A percentile compares a stretch with the other conserved stretches of the same genome.
Evolutionary conservation across 2,329 filamentous ascomycete species (phyloP).

Genomic region (Ophiosphaerella narmari): DNA sequence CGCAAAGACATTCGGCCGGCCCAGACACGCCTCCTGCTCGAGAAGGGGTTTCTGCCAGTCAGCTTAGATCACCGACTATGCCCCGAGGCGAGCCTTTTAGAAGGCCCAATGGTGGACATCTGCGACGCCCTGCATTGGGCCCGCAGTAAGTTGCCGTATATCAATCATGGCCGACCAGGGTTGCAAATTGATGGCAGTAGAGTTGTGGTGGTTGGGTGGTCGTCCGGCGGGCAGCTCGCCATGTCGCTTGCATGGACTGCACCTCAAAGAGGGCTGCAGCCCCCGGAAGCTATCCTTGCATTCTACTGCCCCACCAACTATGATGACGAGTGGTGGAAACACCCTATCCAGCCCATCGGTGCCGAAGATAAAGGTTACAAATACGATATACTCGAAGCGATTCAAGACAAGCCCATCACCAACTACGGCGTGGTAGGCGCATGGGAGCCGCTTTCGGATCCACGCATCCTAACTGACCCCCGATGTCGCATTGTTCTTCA

Average conservation of each 20-base stretch:
- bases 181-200: constrained; percentile 30
- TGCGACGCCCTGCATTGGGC: constrained; percentile 52
- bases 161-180: constrained; percentile 22
- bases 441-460: constrained; percentile 34
- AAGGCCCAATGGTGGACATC: constrained; percentile 55
- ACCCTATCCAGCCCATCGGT: constrained; percentile 6
- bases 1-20: constrained; percentile 44
- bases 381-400: constrained; percentile 35
- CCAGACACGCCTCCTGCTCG: constrained; percentile 48
- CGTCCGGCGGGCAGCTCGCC: constrained; percentile 53
- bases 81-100: constrained; percentile 52
- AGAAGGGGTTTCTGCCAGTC: constrained; percentile 52
- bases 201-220: constrained; percentile 55
- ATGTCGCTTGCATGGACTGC: constrained; percentile 50
- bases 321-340: constrained; percentile 28
- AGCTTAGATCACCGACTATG: constrained; percentile 58
- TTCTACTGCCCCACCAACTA: constrained; percentile 54
- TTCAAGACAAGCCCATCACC: constrained; percentile 29
- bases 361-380: constrained; percentile 15
- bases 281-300: constrained; percentile 50
- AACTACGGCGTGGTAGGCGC: constrained; percentile 8
- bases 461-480: constrained; percentile 40
- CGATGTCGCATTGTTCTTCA: constrained; percentile 48
- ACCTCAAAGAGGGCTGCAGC: constrained; percentile 23
- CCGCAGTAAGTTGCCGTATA: constrained; percentile 35